Evolutionary conservation across 2,329 filamentous ascomycete genomes (phyloP).

Genomic region (Drechslera avenae): DNA sequence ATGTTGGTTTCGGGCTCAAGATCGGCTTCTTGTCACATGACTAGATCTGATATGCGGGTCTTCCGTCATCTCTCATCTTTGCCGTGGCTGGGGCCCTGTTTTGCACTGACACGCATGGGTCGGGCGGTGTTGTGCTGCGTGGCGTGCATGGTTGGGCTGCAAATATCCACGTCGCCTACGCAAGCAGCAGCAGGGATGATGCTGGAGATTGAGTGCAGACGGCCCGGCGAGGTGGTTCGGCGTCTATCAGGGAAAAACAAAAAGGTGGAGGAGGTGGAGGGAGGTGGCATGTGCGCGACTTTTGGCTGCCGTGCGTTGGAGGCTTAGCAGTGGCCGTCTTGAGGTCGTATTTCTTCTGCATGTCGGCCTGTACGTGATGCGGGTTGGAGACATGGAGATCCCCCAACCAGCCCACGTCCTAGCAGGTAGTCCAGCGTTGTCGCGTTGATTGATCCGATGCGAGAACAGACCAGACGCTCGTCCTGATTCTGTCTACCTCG

Average conservation of each 20-base stretch:
- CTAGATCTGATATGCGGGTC: background rate
- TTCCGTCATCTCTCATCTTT: background rate
- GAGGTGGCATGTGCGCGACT: background rate
- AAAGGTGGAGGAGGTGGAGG: background rate
- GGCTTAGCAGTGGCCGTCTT: too few relatives aligned
- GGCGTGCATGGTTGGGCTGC: conserved; percentile 17
- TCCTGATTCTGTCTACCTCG: too few relatives aligned
- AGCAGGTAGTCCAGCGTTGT: too few relatives aligned
- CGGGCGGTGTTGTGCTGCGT: conserved; percentile 12
- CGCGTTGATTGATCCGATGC: too few relatives aligned
- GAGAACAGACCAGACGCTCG: too few relatives aligned
- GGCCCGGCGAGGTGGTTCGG: conserved; percentile 5
- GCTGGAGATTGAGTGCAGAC: background rate
- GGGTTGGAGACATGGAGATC: too few relatives aligned
- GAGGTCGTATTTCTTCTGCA: too few relatives aligned
- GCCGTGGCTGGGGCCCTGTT: background rate
- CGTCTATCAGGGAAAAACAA: background rate
- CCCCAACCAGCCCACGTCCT: too few relatives aligned
- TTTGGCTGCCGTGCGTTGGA: too few relatives aligned
- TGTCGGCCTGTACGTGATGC: too few relatives aligned
- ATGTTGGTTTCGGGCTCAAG: too few relatives aligned
- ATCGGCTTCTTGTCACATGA: conserved; percentile 4
- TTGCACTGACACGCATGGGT: conserved; percentile 9
- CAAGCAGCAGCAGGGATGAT: conserved; percentile 1
- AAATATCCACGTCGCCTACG: background rate